Percentiles rank a stretch among this genome's conserved stretches.
Evolutionary conservation across 1,284 basidiomycete genomes (phyloP).

Genomic region (Heterobasidion occidentale): DNA sequence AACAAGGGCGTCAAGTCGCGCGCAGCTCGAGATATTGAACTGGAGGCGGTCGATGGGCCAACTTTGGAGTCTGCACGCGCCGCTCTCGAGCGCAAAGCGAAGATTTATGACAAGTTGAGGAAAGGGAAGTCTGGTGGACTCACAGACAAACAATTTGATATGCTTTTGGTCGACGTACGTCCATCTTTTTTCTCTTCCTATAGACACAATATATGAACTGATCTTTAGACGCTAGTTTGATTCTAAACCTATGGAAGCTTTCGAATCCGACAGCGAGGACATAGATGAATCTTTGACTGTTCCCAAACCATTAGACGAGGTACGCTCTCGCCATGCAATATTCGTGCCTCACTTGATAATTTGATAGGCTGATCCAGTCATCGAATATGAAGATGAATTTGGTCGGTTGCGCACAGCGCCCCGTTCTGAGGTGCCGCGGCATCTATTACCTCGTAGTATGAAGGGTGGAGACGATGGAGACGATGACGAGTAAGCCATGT

Average conservation of each 20-base stretch:
- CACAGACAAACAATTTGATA: conserved; percentile 68
- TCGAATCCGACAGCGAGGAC: conserved; percentile 64
- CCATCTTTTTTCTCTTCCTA: not conserved
- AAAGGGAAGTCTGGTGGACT: conserved; percentile 79
- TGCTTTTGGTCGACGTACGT: conserved; percentile 79
- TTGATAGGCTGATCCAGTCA: conserved; percentile 58
- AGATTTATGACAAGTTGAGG: conserved; percentile 73
- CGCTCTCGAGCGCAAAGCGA: conserved; percentile 72
- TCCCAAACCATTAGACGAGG: conserved; percentile 32
- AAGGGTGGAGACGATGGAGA: conserved; percentile 26
- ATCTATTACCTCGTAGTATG: conserved; percentile 33
- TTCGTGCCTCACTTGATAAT: not conserved
- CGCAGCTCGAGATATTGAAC: conserved; percentile 55
- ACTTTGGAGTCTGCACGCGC: conserved; percentile 63
- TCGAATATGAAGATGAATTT: conserved; percentile 85
- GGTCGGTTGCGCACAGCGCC: conserved; percentile 64
- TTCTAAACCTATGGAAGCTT: conserved; percentile 44
- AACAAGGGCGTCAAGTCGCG: conserved; percentile 66
- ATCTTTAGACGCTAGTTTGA: conserved; percentile 53
- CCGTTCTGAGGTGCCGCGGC: conserved; percentile 72
- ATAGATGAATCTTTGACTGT: conserved; percentile 64
- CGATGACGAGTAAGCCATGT: conserved; percentile 45
- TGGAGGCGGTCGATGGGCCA: conserved; percentile 56
- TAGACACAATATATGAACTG: not conserved
- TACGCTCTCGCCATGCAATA: not conserved